Evolutionary conservation across 805 yeast genomes (phyloP).

Genomic region (Scheffersomyces coipomensis): DNA sequence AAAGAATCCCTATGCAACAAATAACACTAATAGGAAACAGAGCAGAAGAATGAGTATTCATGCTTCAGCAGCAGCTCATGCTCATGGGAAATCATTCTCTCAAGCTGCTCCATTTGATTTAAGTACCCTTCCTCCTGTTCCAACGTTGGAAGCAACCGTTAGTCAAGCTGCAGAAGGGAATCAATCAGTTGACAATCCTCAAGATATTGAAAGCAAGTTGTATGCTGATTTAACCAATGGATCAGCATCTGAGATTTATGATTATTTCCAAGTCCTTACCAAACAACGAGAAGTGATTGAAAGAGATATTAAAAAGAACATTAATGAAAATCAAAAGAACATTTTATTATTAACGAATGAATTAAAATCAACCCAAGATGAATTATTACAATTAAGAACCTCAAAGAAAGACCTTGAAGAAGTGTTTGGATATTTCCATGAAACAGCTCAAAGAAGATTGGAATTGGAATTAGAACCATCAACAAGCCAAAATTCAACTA

Average conservation of each 20-base stretch:
- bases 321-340: slow-evolving; percentile 62
- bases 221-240: slow-evolving; percentile 53
- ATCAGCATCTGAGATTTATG: slow-evolving; percentile 70
- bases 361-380: slow-evolving; percentile 61
- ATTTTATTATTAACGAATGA: slow-evolving; percentile 60
- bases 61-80: slow-evolving; percentile 35
- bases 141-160: slow-evolving; percentile 11
- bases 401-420: slow-evolving; percentile 59
- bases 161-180: not conserved
- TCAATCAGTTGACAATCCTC: slow-evolving; percentile 8
- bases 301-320: slow-evolving; percentile 55
- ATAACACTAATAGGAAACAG: slow-evolving; percentile 12
- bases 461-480: slow-evolving; percentile 40
- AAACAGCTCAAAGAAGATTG: slow-evolving; percentile 58
- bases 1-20: slow-evolving; percentile 5
- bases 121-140: slow-evolving; percentile 30
- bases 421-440: slow-evolving; percentile 56
- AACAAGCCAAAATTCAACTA: slow-evolving; percentile 6
- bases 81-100: slow-evolving; percentile 22
- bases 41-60: slow-evolving; percentile 35
- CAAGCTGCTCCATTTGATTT: slow-evolving; percentile 21
- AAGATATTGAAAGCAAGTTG: slow-evolving; percentile 16
- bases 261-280: slow-evolving; percentile 55
- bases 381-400: slow-evolving; percentile 58
- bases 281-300: slow-evolving; percentile 50